Conservation (phyloP, 495 filamentous ascomycete species). For the Xylaria acuta region DNA sequence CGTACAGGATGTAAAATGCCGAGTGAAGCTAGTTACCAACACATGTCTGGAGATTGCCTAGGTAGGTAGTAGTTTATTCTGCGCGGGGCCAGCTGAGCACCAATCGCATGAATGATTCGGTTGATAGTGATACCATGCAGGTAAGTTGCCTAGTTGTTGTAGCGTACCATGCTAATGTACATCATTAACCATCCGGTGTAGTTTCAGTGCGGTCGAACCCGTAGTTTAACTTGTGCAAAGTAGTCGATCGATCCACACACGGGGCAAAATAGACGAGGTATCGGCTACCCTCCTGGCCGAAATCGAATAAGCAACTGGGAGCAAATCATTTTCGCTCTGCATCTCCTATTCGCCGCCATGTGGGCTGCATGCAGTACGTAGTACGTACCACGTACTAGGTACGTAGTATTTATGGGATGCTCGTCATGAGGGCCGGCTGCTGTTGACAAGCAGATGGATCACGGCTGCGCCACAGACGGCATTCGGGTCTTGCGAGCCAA, state of each 20-base stretch:
- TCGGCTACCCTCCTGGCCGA: not conserved
- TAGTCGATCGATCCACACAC: constrained; percentile 17
- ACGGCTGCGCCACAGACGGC: constrained; percentile 16
- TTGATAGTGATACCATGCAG: not conserved
- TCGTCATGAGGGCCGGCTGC: not conserved
- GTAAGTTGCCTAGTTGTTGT: not conserved
- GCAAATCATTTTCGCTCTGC: not conserved
- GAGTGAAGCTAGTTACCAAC: not conserved
- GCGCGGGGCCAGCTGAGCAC: not conserved
- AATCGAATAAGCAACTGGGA: constrained; percentile 14
- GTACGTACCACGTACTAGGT: no score
- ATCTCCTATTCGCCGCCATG: constrained; percentile 1
- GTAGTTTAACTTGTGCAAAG: constrained; percentile 4
- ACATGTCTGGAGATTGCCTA: not conserved
- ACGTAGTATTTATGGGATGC: constrained; percentile 12
- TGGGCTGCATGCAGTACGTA: not conserved
- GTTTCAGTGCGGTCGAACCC: constrained; percentile 22
- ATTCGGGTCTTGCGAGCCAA: constrained; percentile 21
- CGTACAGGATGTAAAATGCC: not conserved
- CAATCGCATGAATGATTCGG: not conserved
- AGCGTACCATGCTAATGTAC: not conserved
- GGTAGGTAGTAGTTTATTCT: not conserved
- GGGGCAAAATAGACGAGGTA: not conserved
- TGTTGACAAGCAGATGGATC: not conserved
- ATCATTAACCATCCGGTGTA: not conserved